These are phyloP conservation scores for Colletotrichum chrysophilum DNA, from an alignment of 2,329 filamentous ascomycete genomes.

Conservation along the genomic window DNA sequence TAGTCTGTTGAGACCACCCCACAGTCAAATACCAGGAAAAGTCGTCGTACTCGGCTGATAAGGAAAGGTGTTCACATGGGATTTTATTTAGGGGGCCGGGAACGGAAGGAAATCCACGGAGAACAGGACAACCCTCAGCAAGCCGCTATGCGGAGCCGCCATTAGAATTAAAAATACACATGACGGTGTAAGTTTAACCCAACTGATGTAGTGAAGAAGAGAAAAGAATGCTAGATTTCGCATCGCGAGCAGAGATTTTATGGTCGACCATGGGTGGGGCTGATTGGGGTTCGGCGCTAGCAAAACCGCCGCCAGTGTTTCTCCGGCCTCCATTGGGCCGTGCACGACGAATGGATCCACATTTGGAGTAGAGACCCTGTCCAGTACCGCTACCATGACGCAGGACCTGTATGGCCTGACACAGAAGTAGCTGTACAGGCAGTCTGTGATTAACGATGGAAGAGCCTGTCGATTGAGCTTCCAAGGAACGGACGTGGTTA, in stretches of 20 bases:
- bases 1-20: constrained; percentile 54
- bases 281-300: not conserved
- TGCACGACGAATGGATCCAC: not conserved
- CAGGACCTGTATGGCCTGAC: not conserved
- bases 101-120: constrained; percentile 60
- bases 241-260: constrained; percentile 19
- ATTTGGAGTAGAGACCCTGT: not conserved
- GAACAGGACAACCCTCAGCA: constrained; percentile 55
- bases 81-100: constrained; percentile 56
- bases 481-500: constrained; percentile 1
- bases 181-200: constrained; percentile 56
- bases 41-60: constrained; percentile 46
- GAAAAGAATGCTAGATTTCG: constrained; percentile 13
- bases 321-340: constrained; percentile 9
- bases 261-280: constrained; percentile 6
- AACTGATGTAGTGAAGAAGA: constrained; percentile 46
- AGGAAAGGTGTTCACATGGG: constrained; percentile 50
- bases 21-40: constrained; percentile 53
- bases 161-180: constrained; percentile 49
- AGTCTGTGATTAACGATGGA: not conserved
- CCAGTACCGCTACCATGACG: constrained; percentile 4
- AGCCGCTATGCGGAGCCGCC: constrained; percentile 60
- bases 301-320: constrained; percentile 1
- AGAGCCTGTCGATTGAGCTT: constrained; percentile 5
- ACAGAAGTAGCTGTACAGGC: constrained; percentile 8